A percentile compares a stretch with the other conserved stretches of the same genome.
Conservation (phyloP, 345 rosid species). For the Moricandia arvensis region DNA sequence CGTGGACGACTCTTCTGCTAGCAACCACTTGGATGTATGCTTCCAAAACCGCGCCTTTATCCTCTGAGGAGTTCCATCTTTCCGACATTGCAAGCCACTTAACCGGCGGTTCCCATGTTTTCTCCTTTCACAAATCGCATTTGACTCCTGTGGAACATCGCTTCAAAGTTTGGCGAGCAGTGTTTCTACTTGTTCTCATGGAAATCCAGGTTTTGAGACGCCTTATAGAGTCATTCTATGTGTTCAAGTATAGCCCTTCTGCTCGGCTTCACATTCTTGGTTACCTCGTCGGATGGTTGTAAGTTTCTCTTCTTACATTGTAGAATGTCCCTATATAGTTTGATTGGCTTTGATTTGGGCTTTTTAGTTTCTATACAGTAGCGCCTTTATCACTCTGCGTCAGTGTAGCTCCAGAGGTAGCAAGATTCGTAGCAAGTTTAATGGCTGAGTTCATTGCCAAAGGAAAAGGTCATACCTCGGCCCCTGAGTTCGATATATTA, state of each 20-base stretch:
- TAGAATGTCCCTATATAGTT: background rate
- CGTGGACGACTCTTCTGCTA: too few relatives aligned
- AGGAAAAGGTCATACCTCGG: constrained; percentile 43
- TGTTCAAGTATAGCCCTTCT: too few relatives aligned
- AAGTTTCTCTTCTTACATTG: constrained; percentile 38
- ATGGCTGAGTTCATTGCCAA: constrained; percentile 46
- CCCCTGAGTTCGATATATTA: too few relatives aligned
- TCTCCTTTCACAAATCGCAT: constrained; percentile 46
- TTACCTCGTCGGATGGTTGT: constrained; percentile 63
- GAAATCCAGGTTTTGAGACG: too few relatives aligned
- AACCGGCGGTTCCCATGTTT: constrained; percentile 50
- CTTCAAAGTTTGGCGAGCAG: too few relatives aligned
- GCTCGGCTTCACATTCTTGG: constrained; percentile 66
- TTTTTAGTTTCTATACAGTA: constrained; percentile 52
- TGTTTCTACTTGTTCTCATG: too few relatives aligned
- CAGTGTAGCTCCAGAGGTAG: constrained; percentile 41
- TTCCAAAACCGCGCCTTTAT: too few relatives aligned
- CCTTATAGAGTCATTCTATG: too few relatives aligned
- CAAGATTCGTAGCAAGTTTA: constrained; percentile 41
- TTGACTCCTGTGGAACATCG: too few relatives aligned
- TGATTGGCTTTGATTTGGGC: background rate
- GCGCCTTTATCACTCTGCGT: constrained; percentile 68
- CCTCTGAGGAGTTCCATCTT: too few relatives aligned
- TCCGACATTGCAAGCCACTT: background rate
- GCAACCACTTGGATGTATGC: too few relatives aligned